These are phyloP conservation scores for Crithidia bombi DNA, from an alignment of 208 protist genomes.

Conservation along the genomic window DNA sequence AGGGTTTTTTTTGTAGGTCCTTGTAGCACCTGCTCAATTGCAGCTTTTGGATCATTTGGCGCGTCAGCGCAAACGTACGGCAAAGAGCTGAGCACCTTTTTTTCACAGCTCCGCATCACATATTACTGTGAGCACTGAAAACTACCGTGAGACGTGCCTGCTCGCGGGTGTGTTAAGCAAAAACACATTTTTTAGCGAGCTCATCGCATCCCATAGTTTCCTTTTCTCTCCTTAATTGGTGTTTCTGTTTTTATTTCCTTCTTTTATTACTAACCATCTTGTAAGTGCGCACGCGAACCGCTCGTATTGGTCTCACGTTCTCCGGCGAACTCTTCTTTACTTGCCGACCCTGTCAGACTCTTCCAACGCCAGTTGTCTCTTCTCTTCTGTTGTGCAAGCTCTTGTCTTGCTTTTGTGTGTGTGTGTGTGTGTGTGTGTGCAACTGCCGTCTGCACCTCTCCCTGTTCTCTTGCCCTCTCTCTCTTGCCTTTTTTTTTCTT, in stretches of 20 bases:
- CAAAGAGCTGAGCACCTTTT: too few species aligned
- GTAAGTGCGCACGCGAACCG: not conserved
- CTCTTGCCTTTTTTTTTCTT: not conserved
- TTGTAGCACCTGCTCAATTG: too few species aligned
- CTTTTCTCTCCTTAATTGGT: not conserved
- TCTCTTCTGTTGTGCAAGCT: too few species aligned
- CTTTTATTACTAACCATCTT: not conserved
- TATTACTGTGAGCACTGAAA: too few species aligned
- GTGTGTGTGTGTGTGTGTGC: not conserved
- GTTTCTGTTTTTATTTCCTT: constrained; percentile 8
- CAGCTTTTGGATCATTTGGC: not conserved
- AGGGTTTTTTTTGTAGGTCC: too few species aligned
- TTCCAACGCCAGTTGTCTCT: not conserved
- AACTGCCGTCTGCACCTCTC: not conserved
- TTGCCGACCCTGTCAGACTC: too few species aligned
- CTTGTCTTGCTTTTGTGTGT: not conserved
- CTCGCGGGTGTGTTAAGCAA: not conserved
- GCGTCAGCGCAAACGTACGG: not conserved
- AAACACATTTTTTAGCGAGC: too few species aligned
- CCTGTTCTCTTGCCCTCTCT: constrained; percentile 1
- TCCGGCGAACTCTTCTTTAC: too few species aligned
- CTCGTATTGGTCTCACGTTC: too few species aligned
- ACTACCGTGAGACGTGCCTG: not conserved
- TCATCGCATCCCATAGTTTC: not conserved
- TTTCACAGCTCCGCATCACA: too few species aligned